Base-by-base conservation (phyloP, 108 stramenopile species). In the Schizochytrium sp. region DNA sequence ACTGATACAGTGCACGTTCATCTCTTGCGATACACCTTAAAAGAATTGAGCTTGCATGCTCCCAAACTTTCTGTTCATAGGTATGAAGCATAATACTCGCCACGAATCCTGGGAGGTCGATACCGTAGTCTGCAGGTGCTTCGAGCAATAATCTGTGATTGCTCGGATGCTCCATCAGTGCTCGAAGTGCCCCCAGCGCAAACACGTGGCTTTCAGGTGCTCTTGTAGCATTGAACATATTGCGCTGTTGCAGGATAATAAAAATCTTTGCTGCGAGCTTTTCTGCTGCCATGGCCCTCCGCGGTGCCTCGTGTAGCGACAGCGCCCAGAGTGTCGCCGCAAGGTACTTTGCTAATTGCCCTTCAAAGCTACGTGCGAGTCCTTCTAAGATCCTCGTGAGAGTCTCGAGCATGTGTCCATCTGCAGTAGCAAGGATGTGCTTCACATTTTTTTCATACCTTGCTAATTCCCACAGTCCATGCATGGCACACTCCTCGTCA, bases 131-230 rank as follows among this genome's bases (percentile, higher is more conserved):
- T 42, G 50, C 53, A 8, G 53, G 50, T 5, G 76, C 76, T 38
- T 83, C 50, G 15, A 83, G 53, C n/a, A 83, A 53, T 5, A 83
- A 40, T n/a, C 50, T 17, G 76, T 83, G 76, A 42, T 83, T 83
- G 47, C 50, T n/a, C 5, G 47, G 50, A 3, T 49, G 17, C 76
- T 83, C 76, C 76, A 83, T 55, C 17, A 83, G 76, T 3, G 28
- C 76, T 47, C 76, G 76, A 28, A 83, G 76, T 5, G 76, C 76
- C 15, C 76, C 76, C 0, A 83, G 76, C 76, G 76, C 76, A 53
- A 83, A 83, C n/a, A 83, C 53, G 53, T 83, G 76, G 2, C 50
- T 55, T 55, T 83, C 53, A 8, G 76, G 50, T 50, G 76, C 53
- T 10, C 55, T 55, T 0, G 76, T 47, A n/a, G 50, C 8, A 13